Base-by-base conservation (phyloP, 495 filamentous ascomycete genomes). In the Articulospora tetracladia region DNA sequence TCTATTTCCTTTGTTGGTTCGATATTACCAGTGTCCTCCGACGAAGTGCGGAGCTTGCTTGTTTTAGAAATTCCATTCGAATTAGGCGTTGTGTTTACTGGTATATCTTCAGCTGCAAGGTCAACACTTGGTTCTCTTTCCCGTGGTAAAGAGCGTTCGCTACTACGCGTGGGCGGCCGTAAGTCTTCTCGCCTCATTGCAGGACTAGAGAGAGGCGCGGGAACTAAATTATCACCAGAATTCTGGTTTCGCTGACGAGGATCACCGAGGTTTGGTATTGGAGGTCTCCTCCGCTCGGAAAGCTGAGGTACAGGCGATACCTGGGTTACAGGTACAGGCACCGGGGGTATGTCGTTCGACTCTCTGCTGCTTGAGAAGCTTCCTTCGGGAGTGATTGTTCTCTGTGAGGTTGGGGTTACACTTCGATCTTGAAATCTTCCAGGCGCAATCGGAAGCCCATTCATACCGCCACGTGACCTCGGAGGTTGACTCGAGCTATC, bases 191-290 rank as follows among this genome's bases (percentile, higher is more conserved):
- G 69, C 23, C 77, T 72, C 65, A 71, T 69, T 13, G 65, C 69
- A 20, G 78, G 78, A 58, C 77, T 81, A 70, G 79, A 81, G 34
- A 83, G 63, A 23, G 81, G 81, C 6, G 79, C 79, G 13, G 81
- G 81, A 0, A 83, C 74, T 55, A 82, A 68, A 57, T 76, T 76
- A 36, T 67, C 67, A 39, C 24, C 39, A 15, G 57, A 46, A 27
- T 41, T 58, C 28, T 50, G 52, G 6, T 50, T 53, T 58, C 59
- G 48, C 53, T 58, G 61, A 7, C 58, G 57, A 4, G 56, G 49
- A 15, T 69, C 63, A 15, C 51, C 53, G 19, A 79, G 17, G 8
- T 48, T 75, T 57, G 80, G 79, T 74, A 83, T 80, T 7, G 81
- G 79, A 15, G 81, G 81, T 48, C 80, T 69, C 59, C 75, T 78